Evolutionary conservation across 179 eudicot species (phyloP).

Genomic region (Nepenthes alata): DNA sequence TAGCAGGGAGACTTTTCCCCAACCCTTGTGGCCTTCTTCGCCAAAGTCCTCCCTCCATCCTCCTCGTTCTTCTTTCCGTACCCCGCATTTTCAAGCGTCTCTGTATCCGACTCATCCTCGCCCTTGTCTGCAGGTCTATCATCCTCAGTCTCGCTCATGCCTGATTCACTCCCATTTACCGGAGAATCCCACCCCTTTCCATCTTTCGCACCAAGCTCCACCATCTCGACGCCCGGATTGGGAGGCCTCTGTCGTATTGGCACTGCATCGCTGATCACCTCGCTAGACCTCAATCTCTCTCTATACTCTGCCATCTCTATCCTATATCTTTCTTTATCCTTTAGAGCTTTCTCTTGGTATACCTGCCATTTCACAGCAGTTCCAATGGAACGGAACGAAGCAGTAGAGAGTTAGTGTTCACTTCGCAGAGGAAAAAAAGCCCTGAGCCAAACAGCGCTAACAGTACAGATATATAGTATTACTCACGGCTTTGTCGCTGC

Average conservation of each 20-base stretch:
- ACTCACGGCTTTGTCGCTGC: conserved; percentile 45
- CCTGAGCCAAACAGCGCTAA: too few species aligned
- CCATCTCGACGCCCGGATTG: conserved; percentile 16
- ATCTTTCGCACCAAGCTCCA: conserved; percentile 14
- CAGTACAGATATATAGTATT: background rate
- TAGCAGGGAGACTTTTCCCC: too few species aligned
- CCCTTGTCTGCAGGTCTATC: conserved; percentile 11
- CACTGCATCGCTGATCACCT: conserved; percentile 35
- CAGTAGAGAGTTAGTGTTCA: too few species aligned
- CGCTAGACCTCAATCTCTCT: conserved; percentile 33
- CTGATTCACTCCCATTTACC: conserved; percentile 32
- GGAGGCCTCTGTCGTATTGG: conserved; percentile 54
- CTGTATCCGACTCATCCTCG: conserved; percentile 3
- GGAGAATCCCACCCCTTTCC: conserved; percentile 16
- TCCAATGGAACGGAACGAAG: too few species aligned
- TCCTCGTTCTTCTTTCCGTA: background rate
- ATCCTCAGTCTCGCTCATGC: conserved; percentile 20
- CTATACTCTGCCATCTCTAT: conserved; percentile 67
- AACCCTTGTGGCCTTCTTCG: too few species aligned
- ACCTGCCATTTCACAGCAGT: conserved; percentile 24
- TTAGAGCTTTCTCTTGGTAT: conserved; percentile 62
- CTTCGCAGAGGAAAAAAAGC: too few species aligned
- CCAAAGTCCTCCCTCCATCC: background rate
- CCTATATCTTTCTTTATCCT: conserved; percentile 85
- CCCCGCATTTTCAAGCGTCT: background rate